A percentile compares a stretch with the other conserved stretches of the same genome.
Conservation (phyloP, 75 land plant genomes). For the Gnetum montanum region DNA sequence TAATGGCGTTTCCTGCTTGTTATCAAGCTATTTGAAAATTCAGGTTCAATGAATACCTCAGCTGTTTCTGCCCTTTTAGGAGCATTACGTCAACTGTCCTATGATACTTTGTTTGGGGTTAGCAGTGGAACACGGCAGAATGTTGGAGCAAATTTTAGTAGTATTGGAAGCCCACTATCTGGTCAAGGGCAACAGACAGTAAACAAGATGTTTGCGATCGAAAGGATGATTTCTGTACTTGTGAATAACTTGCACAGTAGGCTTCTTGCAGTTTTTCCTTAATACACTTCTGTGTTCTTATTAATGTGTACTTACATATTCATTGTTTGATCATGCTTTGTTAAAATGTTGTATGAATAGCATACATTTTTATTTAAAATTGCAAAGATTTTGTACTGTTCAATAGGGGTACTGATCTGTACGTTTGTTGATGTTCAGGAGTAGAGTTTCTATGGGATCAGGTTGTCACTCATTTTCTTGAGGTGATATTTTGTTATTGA, state of each 20-base stretch:
- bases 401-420: too few species aligned
- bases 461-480: constrained; percentile 70
- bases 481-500: constrained; percentile 46
- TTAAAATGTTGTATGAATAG: too few species aligned
- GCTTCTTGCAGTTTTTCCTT: constrained; percentile 15
- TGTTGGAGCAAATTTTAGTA: constrained; percentile 11
- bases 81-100: constrained; percentile 69
- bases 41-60: constrained; percentile 72
- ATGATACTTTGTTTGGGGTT: constrained; percentile 33
- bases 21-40: constrained; percentile 83
- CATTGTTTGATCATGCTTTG: too few species aligned
- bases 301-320: not conserved
- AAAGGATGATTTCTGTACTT: constrained; percentile 76
- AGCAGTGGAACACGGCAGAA: constrained; percentile 37
- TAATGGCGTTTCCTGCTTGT: not conserved
- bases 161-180: constrained; percentile 5
- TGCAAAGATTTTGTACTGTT: too few species aligned
- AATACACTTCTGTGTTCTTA: not conserved
- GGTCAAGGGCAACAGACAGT: constrained; percentile 34
- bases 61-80: constrained; percentile 79
- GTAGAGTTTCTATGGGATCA: constrained; percentile 79
- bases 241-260: constrained; percentile 84
- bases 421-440: constrained; percentile 34
- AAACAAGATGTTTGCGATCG: constrained; percentile 75
- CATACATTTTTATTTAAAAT: too few species aligned